phyloP scores from a whole-genome alignment of 257 asterid species.

The Cruciata laevipes region DNA sequence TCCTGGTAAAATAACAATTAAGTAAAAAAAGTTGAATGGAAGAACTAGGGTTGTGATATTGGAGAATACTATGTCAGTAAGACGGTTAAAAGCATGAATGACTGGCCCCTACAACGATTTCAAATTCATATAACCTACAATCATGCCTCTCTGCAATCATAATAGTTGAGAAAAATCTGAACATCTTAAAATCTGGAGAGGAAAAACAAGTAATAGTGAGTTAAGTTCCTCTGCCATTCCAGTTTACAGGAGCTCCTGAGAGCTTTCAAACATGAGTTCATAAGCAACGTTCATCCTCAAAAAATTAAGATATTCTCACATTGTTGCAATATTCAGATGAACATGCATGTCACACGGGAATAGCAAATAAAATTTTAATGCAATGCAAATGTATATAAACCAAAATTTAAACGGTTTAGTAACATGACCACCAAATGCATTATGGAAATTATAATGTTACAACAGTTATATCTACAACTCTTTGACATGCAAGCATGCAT shows the following conservation, averaged over 20 bases:
- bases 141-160: background rate
- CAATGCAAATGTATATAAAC: background rate
- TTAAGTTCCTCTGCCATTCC: background rate
- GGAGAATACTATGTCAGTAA: background rate
- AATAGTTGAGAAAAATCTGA: background rate
- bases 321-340: background rate
- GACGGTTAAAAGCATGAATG: background rate
- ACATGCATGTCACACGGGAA: background rate
- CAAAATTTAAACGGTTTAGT: background rate
- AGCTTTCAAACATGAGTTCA: background rate
- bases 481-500: background rate
- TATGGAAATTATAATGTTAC: background rate
- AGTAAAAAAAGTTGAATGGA: background rate
- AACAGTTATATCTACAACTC: background rate
- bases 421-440: background rate
- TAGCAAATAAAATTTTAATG: too few relatives aligned
- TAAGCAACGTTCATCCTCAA: background rate
- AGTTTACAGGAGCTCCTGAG: background rate
- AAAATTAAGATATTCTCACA: background rate
- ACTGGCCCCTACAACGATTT: background rate
- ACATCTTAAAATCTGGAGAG: background rate
- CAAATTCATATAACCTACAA: background rate
- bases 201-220: background rate
- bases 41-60: background rate
- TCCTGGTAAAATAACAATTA: conserved; percentile 45